Base-by-base conservation (phyloP, 768 basidiomycete genomes). In the Pleurotus ostreatus region DNA sequence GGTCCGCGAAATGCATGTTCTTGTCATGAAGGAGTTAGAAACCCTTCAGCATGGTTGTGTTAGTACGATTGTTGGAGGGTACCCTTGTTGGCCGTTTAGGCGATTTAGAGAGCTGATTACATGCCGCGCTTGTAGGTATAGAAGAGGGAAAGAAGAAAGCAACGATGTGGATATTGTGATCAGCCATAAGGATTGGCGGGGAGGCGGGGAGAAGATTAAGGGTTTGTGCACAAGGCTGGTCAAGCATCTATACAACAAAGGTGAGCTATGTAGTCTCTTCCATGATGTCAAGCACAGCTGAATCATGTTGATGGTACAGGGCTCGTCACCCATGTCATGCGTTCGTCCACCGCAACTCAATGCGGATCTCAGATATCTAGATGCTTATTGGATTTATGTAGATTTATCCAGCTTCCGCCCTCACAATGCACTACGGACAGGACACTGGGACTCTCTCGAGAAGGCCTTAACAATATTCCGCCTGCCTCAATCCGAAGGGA, bases 121-220 rank as follows among this genome's bases (percentile, higher is more conserved):
- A 16, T 25, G 30, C 11, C 30, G 39, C 45, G 20, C 11, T 49
- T 34, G 1, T 9, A 94, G 93, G 4, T 92, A 94, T 70, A 83
- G 95, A 25, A 74, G 94, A 55, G 94, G 94, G 1, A 96, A 96
- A 67, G 63, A 71, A 2, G 71, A 83, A 58, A 91, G 88, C 64
- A 91, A 88, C 63, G 94, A 97, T 65, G 85, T 94, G 26, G 94
- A 98, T 63, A 88, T 98, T 55, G 82, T 97, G 1, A 88, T 96
- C 65, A 89, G 86, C 37, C 90, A 94, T 63, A 74, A 81, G 0
- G 78, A 84, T 59, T 62, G 70, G 51, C 61, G 68, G 43, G 67
- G 64, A 4, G 80, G 78, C 7, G 73, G 64, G 25, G 69, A 67
- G 7, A 75, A 79, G 45, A 77, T 87, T n/a, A 82, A 80, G 57